These are phyloP conservation scores for Trichocomaceae sp. DNA, from an alignment of 2,329 filamentous ascomycete species.

Conservation along the genomic window DNA sequence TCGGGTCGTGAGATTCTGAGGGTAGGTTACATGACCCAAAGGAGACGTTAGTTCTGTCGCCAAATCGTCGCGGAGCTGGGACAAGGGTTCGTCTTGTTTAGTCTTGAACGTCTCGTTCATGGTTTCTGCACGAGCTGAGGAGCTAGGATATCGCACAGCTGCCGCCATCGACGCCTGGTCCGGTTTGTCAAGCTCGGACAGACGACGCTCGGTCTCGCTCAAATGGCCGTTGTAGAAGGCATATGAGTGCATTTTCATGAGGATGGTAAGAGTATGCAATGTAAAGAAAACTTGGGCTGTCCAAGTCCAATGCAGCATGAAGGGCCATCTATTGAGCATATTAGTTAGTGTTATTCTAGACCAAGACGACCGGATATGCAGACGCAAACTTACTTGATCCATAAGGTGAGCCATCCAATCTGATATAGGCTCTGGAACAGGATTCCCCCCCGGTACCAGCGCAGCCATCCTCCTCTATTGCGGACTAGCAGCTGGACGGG, in stretches of 20 bases:
- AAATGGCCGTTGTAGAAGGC: conserved; percentile 97
- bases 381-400: conserved; percentile 55
- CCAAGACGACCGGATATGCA: not conserved
- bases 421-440: conserved; percentile 78
- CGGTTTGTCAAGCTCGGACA: conserved; percentile 71
- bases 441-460: conserved; percentile 74
- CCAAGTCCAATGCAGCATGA: conserved; percentile 86
- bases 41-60: conserved; percentile 88
- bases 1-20: conserved; percentile 70
- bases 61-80: conserved; percentile 72
- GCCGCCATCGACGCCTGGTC: conserved; percentile 53
- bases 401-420: conserved; percentile 67
- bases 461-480: conserved; percentile 49
- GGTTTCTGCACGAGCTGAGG: conserved; percentile 29
- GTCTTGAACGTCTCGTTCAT: conserved; percentile 25
- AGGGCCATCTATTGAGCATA: conserved; percentile 56
- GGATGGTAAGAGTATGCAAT: conserved; percentile 78
- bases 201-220: conserved; percentile 73
- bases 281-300: conserved; percentile 93
- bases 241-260: conserved; percentile 99
- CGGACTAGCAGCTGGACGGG: conserved; percentile 66
- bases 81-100: conserved; percentile 49
- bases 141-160: conserved; percentile 68
- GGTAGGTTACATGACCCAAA: conserved; percentile 82
- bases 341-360: not conserved